Base-by-base conservation (phyloP, 2,329 filamentous ascomycete species). In the Ilyonectria mors-panacis region DNA sequence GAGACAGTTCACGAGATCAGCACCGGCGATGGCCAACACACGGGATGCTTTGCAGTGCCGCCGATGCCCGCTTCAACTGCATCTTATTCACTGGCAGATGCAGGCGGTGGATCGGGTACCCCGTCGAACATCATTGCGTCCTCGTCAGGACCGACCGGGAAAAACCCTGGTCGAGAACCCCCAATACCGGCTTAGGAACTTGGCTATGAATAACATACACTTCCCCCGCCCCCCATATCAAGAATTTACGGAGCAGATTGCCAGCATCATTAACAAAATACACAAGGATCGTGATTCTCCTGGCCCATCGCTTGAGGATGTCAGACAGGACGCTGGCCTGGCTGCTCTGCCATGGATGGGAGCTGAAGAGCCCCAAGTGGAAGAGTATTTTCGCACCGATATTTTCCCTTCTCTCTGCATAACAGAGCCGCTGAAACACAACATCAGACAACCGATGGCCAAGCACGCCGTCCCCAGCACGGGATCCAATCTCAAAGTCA, bases 381-480 rank as follows among this genome's bases (percentile, higher is more conserved):
- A 59, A 26, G 10, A 53, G 2, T 62, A 62, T 39, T 55, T 56
- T 30, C 9, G 15, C 19, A 4, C 3, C 17, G 12, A 21, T n/a
- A 39, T 21, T 47, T 60, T 51, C 39, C 53, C 21, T 5, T 4
- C 2, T 5, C 6, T 2, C 37, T 12, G 12, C 28, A 15, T n/a
- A 13, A 28, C 9, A 44, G 10, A n/a, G 4, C 9, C 23, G 23
- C 33, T 70, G 9, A 26, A 42, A 26, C 23, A 42, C 13, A 48
- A 39, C 26, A 48, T 50, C 6, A 35, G 47, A 15, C 23, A 23
- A 2, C 63, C 63, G 6, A 64, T 69, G 50, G 12, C 13, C 15
- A 45, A 47, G 19, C 21, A 56, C 3, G 13, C 50, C 21, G 66
- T 69, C n/a, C 66, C 66, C 15, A 55, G 19, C 56, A 65, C 48